Evolutionary conservation across 1,139 yeast genomes (phyloP).

Genomic region (Kazachstania sp.): DNA sequence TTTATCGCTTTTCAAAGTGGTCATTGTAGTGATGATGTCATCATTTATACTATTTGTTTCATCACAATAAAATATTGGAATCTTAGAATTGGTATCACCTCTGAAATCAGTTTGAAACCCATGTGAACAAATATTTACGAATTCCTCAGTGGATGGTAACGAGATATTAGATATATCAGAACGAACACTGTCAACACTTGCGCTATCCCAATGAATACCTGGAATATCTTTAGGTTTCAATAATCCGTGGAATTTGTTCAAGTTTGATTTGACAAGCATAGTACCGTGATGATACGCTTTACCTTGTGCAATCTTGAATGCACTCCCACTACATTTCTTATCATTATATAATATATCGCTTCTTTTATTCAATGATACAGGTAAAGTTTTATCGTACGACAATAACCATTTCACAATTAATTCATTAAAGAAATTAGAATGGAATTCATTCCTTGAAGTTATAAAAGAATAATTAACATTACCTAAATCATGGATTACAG

Average conservation of each 20-base stretch:
- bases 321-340: conserved; percentile 78
- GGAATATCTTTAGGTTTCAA: conserved; percentile 41
- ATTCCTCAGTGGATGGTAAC: conserved; percentile 16
- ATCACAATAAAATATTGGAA: conserved; percentile 23
- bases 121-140: conserved; percentile 19
- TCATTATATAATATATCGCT: conserved; percentile 58
- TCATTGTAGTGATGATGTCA: conserved; percentile 18
- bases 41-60: conserved; percentile 15
- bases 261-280: conserved; percentile 65
- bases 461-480: conserved; percentile 82
- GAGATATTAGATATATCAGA: conserved; percentile 65
- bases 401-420: conserved; percentile 48
- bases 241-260: conserved; percentile 49
- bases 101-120: conserved; percentile 17
- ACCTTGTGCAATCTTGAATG: conserved; percentile 76
- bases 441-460: conserved; percentile 59
- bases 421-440: conserved; percentile 53
- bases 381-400: conserved; percentile 10
- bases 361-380: conserved; percentile 50
- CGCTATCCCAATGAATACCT: conserved; percentile 46
- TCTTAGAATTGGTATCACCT: conserved; percentile 2
- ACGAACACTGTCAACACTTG: conserved; percentile 67
- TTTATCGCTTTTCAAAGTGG: conserved; percentile 18
- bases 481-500: conserved; percentile 93
- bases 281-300: conserved; percentile 95